These are phyloP conservation scores for Tulasnella calospora DNA, from an alignment of 768 basidiomycete species.

Conservation along the genomic window DNA sequence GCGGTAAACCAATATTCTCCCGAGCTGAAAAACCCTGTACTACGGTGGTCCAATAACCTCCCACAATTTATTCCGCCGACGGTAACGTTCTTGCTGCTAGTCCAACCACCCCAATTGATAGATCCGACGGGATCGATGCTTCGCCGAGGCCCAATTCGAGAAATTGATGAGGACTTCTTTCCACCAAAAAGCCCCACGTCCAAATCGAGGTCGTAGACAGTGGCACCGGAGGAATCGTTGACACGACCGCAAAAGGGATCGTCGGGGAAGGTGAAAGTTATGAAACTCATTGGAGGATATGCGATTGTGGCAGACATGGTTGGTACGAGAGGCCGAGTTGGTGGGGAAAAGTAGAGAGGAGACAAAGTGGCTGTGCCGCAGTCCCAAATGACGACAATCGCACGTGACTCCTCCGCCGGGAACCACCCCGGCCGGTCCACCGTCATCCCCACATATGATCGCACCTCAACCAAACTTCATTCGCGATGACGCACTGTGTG, in stretches of 20 bases:
- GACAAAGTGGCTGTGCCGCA: too few species aligned
- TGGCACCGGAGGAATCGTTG: neutral
- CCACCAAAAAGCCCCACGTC: neutral
- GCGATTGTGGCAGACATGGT: neutral
- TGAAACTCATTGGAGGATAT: neutral
- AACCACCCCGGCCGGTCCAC: too few species aligned
- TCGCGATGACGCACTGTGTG: too few species aligned
- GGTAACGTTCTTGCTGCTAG: neutral
- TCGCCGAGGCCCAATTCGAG: neutral
- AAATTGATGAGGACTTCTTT: neutral
- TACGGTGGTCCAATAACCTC: neutral
- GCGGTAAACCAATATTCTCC: neutral
- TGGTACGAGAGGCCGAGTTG: neutral
- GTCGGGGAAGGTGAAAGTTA: neutral
- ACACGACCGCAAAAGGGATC: neutral
- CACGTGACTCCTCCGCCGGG: too few species aligned
- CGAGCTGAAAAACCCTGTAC: neutral
- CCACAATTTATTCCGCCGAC: neutral
- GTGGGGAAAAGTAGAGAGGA: neutral
- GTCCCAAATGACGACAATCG: too few species aligned
- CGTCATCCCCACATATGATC: too few species aligned
- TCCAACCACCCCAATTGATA: neutral
- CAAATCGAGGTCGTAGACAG: neutral
- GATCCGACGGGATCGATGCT: neutral
- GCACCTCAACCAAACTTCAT: too few species aligned